Base-by-base conservation (phyloP, 2,329 filamentous ascomycete genomes). In the Drechslerella dactyloides region DNA sequence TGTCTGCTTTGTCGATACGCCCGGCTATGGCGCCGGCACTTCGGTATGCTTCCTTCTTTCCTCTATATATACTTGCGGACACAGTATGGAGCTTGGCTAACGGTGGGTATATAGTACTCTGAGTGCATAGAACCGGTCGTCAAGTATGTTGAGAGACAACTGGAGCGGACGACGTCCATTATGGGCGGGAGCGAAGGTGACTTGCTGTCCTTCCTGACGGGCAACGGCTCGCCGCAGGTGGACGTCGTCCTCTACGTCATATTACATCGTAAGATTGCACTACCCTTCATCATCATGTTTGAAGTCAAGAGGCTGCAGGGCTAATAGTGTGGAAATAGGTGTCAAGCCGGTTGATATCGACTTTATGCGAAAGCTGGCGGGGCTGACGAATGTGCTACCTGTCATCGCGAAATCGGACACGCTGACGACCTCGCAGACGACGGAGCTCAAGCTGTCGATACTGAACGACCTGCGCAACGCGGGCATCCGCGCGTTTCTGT, bases 1-100 rank as follows among this genome's bases (percentile, higher is more conserved):
- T 77, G 81, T 99, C 3, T 96, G 91, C 79, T 97, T 99, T 78
- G 87, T 97, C 66, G 93, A 97, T 80, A 93, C 90, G 1, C 86
- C 89, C 10, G 87, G 88, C 11, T 87, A 86, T 78, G 81, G 83
- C 44, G 81, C 78, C 74, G 83, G 82, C 51, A 82, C 81, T 51
- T 85, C 84, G 40, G 84, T 87, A 79, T 72, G 84, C 79, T 52
- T 24, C 62, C 8, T 64, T 17, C 44, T 24, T 42, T 23, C 57
- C 37, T 13, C 37, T 42, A 2, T 44, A 2, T 10, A 19, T 1
- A 30, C n/a, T 35, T 17, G 23, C 35, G 30, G 23, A 30, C 23
- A 17, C 10, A 10, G 21, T 57, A 21, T 17, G 42, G 13, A 24
- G 37, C 4, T 23, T 10, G 3, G 50, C 59, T 70, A 42, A 70